Base-by-base conservation (phyloP, 768 basidiomycete genomes). In the Imleria badia region DNA sequence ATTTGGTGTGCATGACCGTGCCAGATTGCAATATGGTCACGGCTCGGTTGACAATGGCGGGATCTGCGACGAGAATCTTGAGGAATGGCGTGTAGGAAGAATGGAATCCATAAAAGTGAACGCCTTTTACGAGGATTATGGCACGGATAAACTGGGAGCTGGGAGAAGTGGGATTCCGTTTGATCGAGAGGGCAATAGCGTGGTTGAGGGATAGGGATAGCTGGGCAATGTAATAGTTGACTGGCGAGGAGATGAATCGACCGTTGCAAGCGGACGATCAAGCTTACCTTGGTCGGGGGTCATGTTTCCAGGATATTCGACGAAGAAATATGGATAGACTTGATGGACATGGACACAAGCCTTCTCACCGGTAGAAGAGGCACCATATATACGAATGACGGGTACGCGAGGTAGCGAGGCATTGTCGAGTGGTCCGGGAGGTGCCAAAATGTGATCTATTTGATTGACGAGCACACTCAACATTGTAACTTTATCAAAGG, bases 21-120 rank as follows among this genome's bases (percentile, higher is more conserved):
- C 93, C 93, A 11, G 90, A 88, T 54, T 86, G 85, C 57, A 97
- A 71, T 52, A 97, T 83, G 20, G 90, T 83, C 41, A 83, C 81
- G 13, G 86, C 80, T 30, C 91, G 87, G 63, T 76, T 83, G 60
- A 88, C 75, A 60, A 84, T 69, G 2, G 77, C 68, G 13, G 96
- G 95, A 60, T 96, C 84, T 40, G 77, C 76, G 41, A 94, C 70
- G 60, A 84, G 75, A 45, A 99, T 80, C 70, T 98, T 98, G 70
- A 98, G 82, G 75, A 90, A 99, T 9, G 93, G 93, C 6, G 81
- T 78, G 63, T 93, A 89, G 26, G 85, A 82, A 12, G 87, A 76
- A 68, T 93, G 89, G 69, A 94, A 98, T 10, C 97, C 95, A 71
- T 98, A 98, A 72, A 98, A 97, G 65, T 89, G 87, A 17, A 94